Base-by-base conservation (phyloP, 768 basidiomycete species). In the Psilocybe azurescens region DNA sequence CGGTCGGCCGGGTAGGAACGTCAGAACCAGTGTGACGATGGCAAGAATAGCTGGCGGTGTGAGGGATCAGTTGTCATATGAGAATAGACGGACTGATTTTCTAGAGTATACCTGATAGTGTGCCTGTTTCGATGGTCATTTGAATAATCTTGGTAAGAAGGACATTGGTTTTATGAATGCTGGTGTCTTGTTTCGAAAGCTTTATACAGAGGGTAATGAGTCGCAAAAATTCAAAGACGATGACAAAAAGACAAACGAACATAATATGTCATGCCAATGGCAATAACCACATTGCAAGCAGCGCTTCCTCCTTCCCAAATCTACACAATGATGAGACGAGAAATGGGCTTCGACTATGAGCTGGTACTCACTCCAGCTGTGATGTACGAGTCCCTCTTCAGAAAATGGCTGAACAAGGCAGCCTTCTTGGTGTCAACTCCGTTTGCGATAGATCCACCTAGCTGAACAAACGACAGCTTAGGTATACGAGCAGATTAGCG, bases 281-380 rank as follows among this genome's bases (percentile, higher is more conserved):
- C 62, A 41, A 67, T 67, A 9, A 64, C 53, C 11, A 67, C 53
- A 51, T 67, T 58, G 53, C 65, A 67, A 4, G 61, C 56, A 1
- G 63, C 59, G 36, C 65, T 67, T 1, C 59, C 59, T 13, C 65
- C 65, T 36, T 67, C 59, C 65, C 65, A 67, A 13, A 67, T 67
- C 65, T 67, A 46, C 5, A 46, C 16, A 24, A 10, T 3, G 38
- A 6, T 59, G 3, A 59, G 54, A 48, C 2, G 30, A 32, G 28
- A 9, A 29, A 30, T 20, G 29, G 3, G 49, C 44, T 14, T 38
- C 5, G 39, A 20, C 28, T 46, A 16, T 44, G 24, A 1, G 3
- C 13, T 20, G 16, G 24, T n/a, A 39, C 65, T 59, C n/a, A 67
- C 65, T 9, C 62, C 62, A 5, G 65, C 52, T 13, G 62, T 61